A percentile compares a stretch with the other conserved stretches of the same genome.
Conservation (phyloP, 805 yeast genomes). For the Myxozyma melibiosi region DNA sequence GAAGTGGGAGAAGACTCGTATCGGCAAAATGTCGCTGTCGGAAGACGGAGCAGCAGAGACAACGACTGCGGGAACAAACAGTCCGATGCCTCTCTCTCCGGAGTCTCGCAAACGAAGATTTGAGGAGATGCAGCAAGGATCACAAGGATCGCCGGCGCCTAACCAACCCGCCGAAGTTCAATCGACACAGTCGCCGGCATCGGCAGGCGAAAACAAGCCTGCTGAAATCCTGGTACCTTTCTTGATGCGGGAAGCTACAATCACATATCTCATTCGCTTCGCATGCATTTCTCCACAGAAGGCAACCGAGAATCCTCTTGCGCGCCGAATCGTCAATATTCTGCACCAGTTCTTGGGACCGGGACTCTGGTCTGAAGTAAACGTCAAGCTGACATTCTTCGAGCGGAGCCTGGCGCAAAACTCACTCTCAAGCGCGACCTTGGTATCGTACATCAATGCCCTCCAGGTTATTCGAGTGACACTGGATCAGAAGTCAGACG, state of each 20-base stretch:
- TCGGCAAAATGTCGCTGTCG: conserved; percentile 2
- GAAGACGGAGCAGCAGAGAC: conserved; percentile 6
- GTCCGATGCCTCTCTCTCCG: conserved; percentile 12
- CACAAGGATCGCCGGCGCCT: conserved; percentile 6
- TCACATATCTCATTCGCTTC: conserved; percentile 83
- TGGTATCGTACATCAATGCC: conserved; percentile 81
- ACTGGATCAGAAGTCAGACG: conserved; percentile 70
- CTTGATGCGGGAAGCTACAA: conserved; percentile 83
- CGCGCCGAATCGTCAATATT: conserved; percentile 78
- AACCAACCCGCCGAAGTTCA: not conserved
- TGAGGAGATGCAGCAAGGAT: conserved; percentile 25
- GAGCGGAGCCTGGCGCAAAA: conserved; percentile 82
- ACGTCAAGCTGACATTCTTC: conserved; percentile 82
- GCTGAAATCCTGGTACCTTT: conserved; percentile 50
- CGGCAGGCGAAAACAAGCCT: conserved; percentile 34
- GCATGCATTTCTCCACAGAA: conserved; percentile 84
- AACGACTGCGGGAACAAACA: not conserved
- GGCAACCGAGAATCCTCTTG: conserved; percentile 79
- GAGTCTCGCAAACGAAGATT: conserved; percentile 28
- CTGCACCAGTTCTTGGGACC: conserved; percentile 72
- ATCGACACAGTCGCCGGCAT: conserved; percentile 18
- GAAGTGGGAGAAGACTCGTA: conserved; percentile 66
- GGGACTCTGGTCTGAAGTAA: conserved; percentile 81
- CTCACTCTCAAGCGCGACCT: conserved; percentile 62
- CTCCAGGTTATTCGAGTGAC: conserved; percentile 85